phyloP scores from a whole-genome alignment of 2,329 filamentous ascomycete genomes.

The Penicillium sp. region DNA sequence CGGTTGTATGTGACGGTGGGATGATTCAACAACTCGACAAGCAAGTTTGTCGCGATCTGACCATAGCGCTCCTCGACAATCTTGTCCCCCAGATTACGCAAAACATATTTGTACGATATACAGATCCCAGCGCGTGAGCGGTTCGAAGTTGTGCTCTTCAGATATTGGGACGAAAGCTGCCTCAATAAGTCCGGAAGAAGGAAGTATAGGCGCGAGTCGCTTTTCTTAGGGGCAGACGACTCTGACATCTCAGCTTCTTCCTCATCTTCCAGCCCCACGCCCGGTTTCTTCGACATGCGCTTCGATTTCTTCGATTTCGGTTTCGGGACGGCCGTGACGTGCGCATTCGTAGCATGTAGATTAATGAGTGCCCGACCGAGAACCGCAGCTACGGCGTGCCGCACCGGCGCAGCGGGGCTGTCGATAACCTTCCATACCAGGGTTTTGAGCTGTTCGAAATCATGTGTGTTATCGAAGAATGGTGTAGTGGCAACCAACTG shows the following conservation, averaged over 20 bases:
- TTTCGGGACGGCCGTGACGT: slow-evolving; percentile 47
- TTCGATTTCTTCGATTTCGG: slow-evolving; percentile 61
- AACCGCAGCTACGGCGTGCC: slow-evolving; percentile 78
- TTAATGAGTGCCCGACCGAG: slow-evolving; percentile 76
- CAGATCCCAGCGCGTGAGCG: slow-evolving; percentile 72
- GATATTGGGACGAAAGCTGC: slow-evolving; percentile 71
- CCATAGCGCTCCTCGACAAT: slow-evolving; percentile 76
- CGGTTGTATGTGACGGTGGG: slow-evolving; percentile 70
- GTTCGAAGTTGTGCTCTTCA: slow-evolving; percentile 68
- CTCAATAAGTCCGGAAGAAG: slow-evolving; percentile 69
- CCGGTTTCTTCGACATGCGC: slow-evolving; percentile 59
- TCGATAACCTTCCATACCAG: slow-evolving; percentile 82
- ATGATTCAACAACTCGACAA: slow-evolving; percentile 69
- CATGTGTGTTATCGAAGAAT: slow-evolving; percentile 78
- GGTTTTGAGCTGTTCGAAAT: slow-evolving; percentile 80
- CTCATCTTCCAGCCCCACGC: slow-evolving; percentile 53
- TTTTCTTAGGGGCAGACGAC: slow-evolving; percentile 67
- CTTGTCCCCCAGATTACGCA: slow-evolving; percentile 69
- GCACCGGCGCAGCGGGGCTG: slow-evolving; percentile 61
- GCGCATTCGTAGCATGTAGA: slow-evolving; percentile 58
- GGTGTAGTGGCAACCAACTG: slow-evolving; percentile 61
- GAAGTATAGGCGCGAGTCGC: slow-evolving; percentile 60
- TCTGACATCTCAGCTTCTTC: slow-evolving; percentile 64
- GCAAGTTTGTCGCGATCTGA: slow-evolving; percentile 69
- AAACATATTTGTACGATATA: slow-evolving; percentile 73